Evolutionary conservation across 2,329 filamentous ascomycete genomes (phyloP).

Genomic region (Clonostachys byssicola): DNA sequence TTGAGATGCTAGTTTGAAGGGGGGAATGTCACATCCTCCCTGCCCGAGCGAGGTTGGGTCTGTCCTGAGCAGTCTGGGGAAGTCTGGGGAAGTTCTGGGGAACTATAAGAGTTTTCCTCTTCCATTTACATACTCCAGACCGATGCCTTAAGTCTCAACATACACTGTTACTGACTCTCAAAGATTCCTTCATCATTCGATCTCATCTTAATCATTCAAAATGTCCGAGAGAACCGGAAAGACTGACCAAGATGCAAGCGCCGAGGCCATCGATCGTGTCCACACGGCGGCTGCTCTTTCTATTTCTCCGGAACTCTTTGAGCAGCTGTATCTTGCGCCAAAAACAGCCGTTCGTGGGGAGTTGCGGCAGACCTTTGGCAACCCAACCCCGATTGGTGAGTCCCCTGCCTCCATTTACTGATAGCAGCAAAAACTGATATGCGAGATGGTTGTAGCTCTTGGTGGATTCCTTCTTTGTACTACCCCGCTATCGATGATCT

Average conservation of each 20-base stretch:
- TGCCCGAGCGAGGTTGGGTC: too few relatives aligned
- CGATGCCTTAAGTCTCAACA: too few relatives aligned
- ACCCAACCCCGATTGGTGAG: constrained; percentile 41
- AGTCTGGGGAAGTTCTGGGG: too few relatives aligned
- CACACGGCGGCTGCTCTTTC: constrained; percentile 33
- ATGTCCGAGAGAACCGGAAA: constrained; percentile 3
- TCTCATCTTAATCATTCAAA: background rate
- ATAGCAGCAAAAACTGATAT: background rate
- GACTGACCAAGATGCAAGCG: constrained; percentile 5
- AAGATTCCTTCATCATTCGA: too few relatives aligned
- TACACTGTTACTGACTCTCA: too few relatives aligned
- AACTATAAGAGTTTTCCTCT: too few relatives aligned
- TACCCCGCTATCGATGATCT: constrained; percentile 18
- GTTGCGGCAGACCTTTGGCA: constrained; percentile 43
- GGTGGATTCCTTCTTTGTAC: constrained; percentile 21
- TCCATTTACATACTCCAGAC: too few relatives aligned
- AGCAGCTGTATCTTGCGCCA: constrained; percentile 47
- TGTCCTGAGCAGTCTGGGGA: too few relatives aligned
- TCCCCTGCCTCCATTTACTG: background rate
- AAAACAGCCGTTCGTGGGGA: constrained; percentile 39
- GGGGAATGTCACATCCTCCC: too few relatives aligned
- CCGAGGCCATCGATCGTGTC: constrained; percentile 11
- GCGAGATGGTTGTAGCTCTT: constrained; percentile 9
- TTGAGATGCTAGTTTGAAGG: too few relatives aligned
- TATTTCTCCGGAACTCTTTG: constrained; percentile 45